These are phyloP conservation scores for Hemisphaericaspora xylanilytica DNA, from an alignment of 1,139 yeast species.

Conservation along the genomic window DNA sequence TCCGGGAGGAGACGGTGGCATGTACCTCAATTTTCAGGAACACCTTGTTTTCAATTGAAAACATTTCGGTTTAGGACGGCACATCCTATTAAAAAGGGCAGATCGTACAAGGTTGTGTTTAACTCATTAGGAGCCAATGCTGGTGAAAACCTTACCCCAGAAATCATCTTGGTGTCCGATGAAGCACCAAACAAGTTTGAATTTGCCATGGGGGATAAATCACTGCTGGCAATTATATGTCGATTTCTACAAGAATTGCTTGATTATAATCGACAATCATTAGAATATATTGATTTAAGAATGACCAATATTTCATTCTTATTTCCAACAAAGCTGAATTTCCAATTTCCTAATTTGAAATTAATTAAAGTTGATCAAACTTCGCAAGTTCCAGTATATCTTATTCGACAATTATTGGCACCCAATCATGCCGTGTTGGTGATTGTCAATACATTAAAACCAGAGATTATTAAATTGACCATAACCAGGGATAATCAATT, in stretches of 20 bases:
- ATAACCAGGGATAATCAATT: not conserved
- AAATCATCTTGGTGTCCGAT: not conserved
- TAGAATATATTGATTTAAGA: conserved; percentile 8
- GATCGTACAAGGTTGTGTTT: not conserved
- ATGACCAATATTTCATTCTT: conserved; percentile 8
- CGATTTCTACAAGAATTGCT: conserved; percentile 4
- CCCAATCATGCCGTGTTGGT: not conserved
- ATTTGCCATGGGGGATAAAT: not conserved
- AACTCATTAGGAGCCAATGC: not conserved
- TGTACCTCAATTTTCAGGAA: not conserved
- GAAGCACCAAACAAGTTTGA: not conserved
- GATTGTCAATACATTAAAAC: conserved; percentile 1
- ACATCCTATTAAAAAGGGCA: conserved; percentile 1
- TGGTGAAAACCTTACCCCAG: not conserved
- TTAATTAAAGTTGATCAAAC: conserved; percentile 11
- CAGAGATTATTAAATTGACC: conserved; percentile 2
- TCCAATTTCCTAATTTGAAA: conserved; percentile 6
- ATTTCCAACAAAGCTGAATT: not conserved
- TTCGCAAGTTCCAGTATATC: conserved; percentile 5
- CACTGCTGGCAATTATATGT: conserved; percentile 1
- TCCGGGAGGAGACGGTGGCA: not conserved
- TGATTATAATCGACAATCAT: conserved; percentile 2
- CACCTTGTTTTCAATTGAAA: conserved; percentile 6
- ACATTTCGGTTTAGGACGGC: conserved; percentile 8
- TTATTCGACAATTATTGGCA: not conserved